phyloP scores from a whole-genome alignment of 2,329 filamentous ascomycete genomes.

The Aspergillus phoenicis region DNA sequence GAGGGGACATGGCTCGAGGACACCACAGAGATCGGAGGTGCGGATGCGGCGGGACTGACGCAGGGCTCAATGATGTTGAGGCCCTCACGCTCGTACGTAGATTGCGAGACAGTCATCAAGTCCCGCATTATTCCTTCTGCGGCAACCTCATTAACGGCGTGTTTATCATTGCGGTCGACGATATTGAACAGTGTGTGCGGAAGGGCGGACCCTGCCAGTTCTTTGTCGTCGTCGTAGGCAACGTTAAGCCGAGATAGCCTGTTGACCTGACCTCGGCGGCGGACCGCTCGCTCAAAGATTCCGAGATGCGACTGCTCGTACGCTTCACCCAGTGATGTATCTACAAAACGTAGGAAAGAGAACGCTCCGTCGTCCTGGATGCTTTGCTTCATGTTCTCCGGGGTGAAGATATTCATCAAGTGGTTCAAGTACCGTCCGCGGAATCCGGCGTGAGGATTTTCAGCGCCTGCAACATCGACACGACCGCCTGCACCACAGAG shows the following conservation, averaged over 20 bases:
- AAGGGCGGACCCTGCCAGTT: constrained; percentile 66
- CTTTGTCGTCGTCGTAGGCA: constrained; percentile 67
- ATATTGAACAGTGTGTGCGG: constrained; percentile 82
- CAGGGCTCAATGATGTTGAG: constrained; percentile 79
- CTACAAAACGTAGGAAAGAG: constrained; percentile 86
- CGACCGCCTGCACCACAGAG: constrained; percentile 81
- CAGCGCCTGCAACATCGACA: constrained; percentile 70
- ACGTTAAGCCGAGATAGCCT: constrained; percentile 68
- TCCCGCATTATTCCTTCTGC: constrained; percentile 70
- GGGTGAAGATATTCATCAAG: constrained; percentile 87
- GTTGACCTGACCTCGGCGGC: constrained; percentile 55
- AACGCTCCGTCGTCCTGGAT: constrained; percentile 67
- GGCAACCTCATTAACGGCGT: constrained; percentile 69
- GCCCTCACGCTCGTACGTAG: constrained; percentile 68
- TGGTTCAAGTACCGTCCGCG: constrained; percentile 73
- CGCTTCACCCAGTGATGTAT: constrained; percentile 72
- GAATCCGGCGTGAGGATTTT: constrained; percentile 79
- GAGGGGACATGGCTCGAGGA: constrained; percentile 68
- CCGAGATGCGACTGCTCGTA: constrained; percentile 69
- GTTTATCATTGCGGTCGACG: constrained; percentile 66
- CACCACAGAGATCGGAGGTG: constrained; percentile 80
- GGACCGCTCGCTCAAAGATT: constrained; percentile 72
- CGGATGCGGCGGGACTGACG: constrained; percentile 74
- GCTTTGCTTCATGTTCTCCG: constrained; percentile 72
- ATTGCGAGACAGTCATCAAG: constrained; percentile 76